Evolutionary conservation across 768 basidiomycete species (phyloP).

Genomic region (Tremella yokohamensis): DNA sequence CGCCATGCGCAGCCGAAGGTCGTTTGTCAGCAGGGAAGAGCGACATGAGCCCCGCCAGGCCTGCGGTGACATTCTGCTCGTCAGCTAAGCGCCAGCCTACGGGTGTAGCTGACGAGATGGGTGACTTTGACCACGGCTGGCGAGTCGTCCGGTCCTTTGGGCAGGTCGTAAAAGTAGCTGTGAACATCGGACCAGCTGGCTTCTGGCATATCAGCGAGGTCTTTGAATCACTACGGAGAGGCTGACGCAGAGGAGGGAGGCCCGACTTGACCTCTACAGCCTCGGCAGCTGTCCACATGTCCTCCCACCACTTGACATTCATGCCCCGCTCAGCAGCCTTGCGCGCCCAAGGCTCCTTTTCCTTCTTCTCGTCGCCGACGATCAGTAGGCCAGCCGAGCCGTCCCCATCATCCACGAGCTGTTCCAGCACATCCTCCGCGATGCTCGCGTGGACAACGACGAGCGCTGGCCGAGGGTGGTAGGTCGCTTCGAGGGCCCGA

Average conservation of each 20-base stretch:
- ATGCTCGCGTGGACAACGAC: slow-evolving; percentile 28
- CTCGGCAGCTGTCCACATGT: slow-evolving; percentile 62
- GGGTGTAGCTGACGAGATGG: slow-evolving; percentile 56
- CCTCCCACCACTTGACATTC: slow-evolving; percentile 62
- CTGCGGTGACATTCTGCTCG: slow-evolving; percentile 70
- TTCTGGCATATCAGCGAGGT: slow-evolving; percentile 15
- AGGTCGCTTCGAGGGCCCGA: slow-evolving; percentile 44
- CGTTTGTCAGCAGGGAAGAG: slow-evolving; percentile 68
- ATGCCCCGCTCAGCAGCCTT: slow-evolving; percentile 54
- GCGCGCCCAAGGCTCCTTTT: slow-evolving; percentile 55
- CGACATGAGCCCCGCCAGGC: slow-evolving; percentile 72
- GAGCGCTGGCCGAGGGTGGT: slow-evolving; percentile 31
- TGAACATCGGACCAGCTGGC: slow-evolving; percentile 52
- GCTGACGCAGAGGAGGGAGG: slow-evolving; percentile 37
- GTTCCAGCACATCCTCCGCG: slow-evolving; percentile 58
- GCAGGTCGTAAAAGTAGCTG: slow-evolving; percentile 53
- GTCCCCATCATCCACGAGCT: slow-evolving; percentile 61
- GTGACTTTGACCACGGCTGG: slow-evolving; percentile 55
- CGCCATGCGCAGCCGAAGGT: slow-evolving; percentile 61
- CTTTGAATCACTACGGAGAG: background rate
- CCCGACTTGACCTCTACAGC: slow-evolving; percentile 53
- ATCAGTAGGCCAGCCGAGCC: slow-evolving; percentile 67
- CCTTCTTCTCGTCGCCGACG: slow-evolving; percentile 59
- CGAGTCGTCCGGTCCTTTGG: slow-evolving; percentile 42
- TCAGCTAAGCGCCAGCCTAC: slow-evolving; percentile 8